Evolutionary conservation across 345 rosid species (phyloP), one percentile per base, ranked within the genome.

Genomic region (Eucalyptus victrix): DNA sequence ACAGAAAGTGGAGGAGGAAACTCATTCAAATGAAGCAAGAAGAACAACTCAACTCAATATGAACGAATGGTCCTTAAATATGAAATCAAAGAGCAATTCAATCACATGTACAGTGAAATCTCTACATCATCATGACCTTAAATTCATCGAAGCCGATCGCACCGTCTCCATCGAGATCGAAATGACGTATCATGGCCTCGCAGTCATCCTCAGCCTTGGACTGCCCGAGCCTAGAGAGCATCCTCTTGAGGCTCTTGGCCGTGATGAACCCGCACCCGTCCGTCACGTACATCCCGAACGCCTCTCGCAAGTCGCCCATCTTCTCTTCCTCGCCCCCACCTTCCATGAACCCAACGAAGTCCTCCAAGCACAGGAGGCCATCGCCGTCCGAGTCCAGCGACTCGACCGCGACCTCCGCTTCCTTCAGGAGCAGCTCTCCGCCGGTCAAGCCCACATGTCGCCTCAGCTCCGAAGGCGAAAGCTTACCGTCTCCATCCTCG

Each of bases 81-180:
- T 72, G 26, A 58, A 7, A 62, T 30, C 72, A 62, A 62, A 62
- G 18, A 62, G 2, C 19, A 72, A 19, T 34, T 72, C 8, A 11
- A 72, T 21, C 5, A 18, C 40, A 37, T 37, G 45, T 72, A 19
- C 45, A 37, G 40, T 19, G 81, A 37, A 37, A 6, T 45, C 37
- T 89, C 67, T 72, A 92, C 72, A 88, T 89, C 94, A 94, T 93
- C 95, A 93, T 93, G 11, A 90, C 23, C 49, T 72, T 90, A 51
- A 95, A 95, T 67, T 95, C 96, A 14, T 93, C 94, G 85, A 95
- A 95, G 90, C 96, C 87, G n/a, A 95, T 89, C 42, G 93, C 93
- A 21, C 95, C 95, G 90, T 95, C 95, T 2, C 81, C 81, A 37
- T 72, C 45, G 15, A 72, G 45, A 72, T 72, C 81, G 45, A 72